A percentile compares a stretch with the other conserved stretches of the same genome.
Evolutionary conservation across 2,329 filamentous ascomycete genomes (phyloP).

Genomic region (Neobulgaria alba): DNA sequence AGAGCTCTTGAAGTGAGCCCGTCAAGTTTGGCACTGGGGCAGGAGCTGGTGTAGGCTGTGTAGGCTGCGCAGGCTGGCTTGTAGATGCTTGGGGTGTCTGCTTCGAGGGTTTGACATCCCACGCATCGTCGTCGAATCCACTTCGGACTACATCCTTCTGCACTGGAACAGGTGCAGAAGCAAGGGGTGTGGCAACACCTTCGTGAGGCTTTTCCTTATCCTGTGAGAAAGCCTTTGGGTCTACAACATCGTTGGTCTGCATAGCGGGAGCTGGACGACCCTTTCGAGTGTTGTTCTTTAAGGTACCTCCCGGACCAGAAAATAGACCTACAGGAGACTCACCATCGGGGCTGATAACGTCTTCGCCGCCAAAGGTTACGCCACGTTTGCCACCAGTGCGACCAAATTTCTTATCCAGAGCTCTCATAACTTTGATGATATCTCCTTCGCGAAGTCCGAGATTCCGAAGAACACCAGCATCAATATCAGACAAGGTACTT

Average conservation of each 20-base stretch:
- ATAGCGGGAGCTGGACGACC: slow-evolving; percentile 81
- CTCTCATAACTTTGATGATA: slow-evolving; percentile 90
- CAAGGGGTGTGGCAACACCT: slow-evolving; percentile 39
- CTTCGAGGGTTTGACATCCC: slow-evolving; percentile 84
- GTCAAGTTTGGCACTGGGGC: slow-evolving; percentile 43
- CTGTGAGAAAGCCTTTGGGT: slow-evolving; percentile 74
- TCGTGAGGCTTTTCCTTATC: slow-evolving; percentile 37
- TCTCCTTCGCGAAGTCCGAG: slow-evolving; percentile 94
- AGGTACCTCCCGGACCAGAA: slow-evolving; percentile 79
- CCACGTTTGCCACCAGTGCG: slow-evolving; percentile 50
- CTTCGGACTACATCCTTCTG: slow-evolving; percentile 40
- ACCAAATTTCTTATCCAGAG: slow-evolving; percentile 70
- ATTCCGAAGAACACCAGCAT: slow-evolving; percentile 71
- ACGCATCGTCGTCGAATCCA: slow-evolving; percentile 94
- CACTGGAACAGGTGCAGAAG: slow-evolving; percentile 32
- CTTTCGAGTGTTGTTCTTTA: slow-evolving; percentile 92
- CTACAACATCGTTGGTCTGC: slow-evolving; percentile 76
- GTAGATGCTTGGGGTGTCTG: slow-evolving; percentile 34
- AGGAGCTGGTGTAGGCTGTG: slow-evolving; percentile 31
- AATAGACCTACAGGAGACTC: slow-evolving; percentile 65
- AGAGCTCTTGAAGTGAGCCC: slow-evolving; percentile 61
- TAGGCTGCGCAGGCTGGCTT: slow-evolving; percentile 31
- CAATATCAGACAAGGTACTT: slow-evolving; percentile 82
- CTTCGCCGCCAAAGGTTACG: slow-evolving; percentile 44
- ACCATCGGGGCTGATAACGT: slow-evolving; percentile 48